Evolutionary conservation across 2,329 filamentous ascomycete species (phyloP), one percentile per base, ranked within the genome.

Genomic region (Dothideomycetes sp.): DNA sequence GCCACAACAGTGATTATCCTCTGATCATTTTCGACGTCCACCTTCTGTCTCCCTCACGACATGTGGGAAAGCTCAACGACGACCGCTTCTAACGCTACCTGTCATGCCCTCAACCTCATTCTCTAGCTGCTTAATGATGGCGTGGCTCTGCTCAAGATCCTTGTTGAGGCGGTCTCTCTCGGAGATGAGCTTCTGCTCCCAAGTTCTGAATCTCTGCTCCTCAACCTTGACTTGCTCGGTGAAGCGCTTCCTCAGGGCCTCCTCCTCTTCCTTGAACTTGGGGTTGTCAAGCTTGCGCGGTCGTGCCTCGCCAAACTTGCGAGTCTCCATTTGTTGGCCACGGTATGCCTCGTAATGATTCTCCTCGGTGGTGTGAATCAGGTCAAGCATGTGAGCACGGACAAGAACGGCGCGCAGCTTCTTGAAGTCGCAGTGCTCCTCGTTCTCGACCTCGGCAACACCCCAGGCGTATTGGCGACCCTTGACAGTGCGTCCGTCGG

Each of bases 401-500:
- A 98, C 96, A 52, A 98, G 75, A 57, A 98, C 96, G 36, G 89
- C 94, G 56, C 91, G 88, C 48, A 98, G 83, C 75, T 98, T 98
- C 83, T 98, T 98, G 76, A 98, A 98, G 68, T 98, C 91, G 69
- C 91, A 98, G 75, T 98, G 91, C 62, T 98, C 91, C 70, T 98
- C 91, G 61, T 98, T 98, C 76, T 98, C 91, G 38, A 98, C 91
- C 67, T 98, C 91, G 46, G 91, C 91, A 55, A 98, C 91, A 74
- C 91, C 91, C 91, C 91, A 98, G 41, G 87, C 86, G 70, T 98
- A 98, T 67, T 98, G 93, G 48, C 91, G 87, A 51, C 91, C 91
- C 78, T 98, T 98, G 63, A 96, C 88, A 50, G 94, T 93, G 62
- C 89, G 89, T 56, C 86, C 87, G 58, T 98, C 91, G 54, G 79